Base-by-base conservation (phyloP, 306 rosid species). In the Macrotyloma uniflorum region DNA sequence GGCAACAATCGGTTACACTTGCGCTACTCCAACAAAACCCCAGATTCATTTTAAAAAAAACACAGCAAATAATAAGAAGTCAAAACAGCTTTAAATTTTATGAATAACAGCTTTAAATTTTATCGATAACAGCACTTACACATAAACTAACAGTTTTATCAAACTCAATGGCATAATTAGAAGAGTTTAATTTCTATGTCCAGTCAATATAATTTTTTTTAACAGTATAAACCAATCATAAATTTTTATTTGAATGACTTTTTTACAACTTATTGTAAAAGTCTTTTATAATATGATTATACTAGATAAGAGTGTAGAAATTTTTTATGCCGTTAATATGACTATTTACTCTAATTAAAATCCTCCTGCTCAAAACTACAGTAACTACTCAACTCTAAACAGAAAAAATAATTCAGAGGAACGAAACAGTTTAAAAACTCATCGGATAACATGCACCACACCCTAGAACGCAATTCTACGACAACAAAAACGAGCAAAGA, bases 1-100 rank as follows among this genome's bases (percentile, higher is more conserved):
- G 86, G 24, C 22, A 7, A 46, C 43, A 33, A 66, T 81, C 58
- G 81, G 67, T 32, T 20, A 40, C 69, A 63, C 24, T 5, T 3
- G 10, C 42, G 51, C 7, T 23, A 68, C 7, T 23, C 61, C 61
- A 49, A 69, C 74, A 76, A 75, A 54, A 86, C 47, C 10, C 2
- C 38, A 6, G 2, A 14, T 15, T 13, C 58, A 19, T 58, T 3
- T 5, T 24, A 45, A n/a, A 26, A 53, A 26, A 13, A 7, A 70
- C 1, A 30, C 19, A 8, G 13, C 23, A 2, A 61, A 28, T 4
- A 76, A 51, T 6, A 45, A 36, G 24, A 67, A 67, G 22, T 16
- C 40, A 70, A 74, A 45, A 45, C 20, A 42, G 10, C 72, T 74
- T 74, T 16, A 38, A 72, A 47, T 43, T 59, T 13, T n/a, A 77